Conservation (phyloP, 768 basidiomycete species). For the Albatrellus ellisii region DNA sequence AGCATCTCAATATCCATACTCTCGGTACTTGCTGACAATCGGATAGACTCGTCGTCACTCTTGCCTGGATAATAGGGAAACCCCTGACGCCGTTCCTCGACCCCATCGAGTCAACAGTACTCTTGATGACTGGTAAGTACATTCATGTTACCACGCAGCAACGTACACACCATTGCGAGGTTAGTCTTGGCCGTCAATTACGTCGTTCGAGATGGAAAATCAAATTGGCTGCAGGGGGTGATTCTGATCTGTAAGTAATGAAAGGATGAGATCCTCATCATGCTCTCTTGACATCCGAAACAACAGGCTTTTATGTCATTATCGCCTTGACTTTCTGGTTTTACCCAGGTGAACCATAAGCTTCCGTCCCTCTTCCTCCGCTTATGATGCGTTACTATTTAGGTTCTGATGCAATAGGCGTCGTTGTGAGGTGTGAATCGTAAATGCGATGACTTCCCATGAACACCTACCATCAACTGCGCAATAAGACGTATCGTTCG, state of each 20-base stretch:
- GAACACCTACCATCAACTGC: no score
- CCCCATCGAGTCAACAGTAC: slow-evolving; percentile 70
- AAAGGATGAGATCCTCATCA: slow-evolving; percentile 1
- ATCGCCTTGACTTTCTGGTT: no score
- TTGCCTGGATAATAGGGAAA: slow-evolving; percentile 76
- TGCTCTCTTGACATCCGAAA: not conserved
- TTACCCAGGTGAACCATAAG: no score
- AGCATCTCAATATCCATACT: slow-evolving; percentile 17
- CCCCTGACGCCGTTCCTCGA: slow-evolving; percentile 76
- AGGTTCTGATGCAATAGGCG: no score
- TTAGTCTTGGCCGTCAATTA: slow-evolving; percentile 76
- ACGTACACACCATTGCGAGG: not conserved
- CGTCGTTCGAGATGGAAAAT: slow-evolving; percentile 68
- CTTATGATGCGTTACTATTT: no score
- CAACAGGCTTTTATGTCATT: slow-evolving; percentile 50
- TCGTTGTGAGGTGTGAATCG: no score
- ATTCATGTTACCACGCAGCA: not conserved
- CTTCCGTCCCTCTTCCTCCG: no score
- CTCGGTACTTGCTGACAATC: not conserved
- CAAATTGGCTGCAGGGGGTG: slow-evolving; percentile 75
- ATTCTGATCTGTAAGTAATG: slow-evolving; percentile 49
- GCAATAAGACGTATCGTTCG: no score
- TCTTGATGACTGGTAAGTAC: slow-evolving; percentile 31
- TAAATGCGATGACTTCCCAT: no score
- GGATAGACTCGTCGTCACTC: slow-evolving; percentile 50